Evolutionary conservation across 2,329 filamentous ascomycete species (phyloP).

Genomic region (Colletotrichum lupini): DNA sequence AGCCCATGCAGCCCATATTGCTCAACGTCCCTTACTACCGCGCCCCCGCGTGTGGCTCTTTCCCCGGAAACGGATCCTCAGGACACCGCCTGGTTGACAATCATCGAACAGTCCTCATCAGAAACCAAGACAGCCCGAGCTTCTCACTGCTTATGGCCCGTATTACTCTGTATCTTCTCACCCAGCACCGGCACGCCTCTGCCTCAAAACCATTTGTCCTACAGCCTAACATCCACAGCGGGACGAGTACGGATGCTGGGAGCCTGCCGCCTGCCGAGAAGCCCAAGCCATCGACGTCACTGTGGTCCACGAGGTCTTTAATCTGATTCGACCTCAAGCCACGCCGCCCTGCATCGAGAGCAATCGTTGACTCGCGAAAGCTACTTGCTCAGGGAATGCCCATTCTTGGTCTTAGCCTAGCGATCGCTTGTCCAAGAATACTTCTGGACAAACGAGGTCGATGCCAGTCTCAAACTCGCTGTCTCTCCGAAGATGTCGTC

Average conservation of each 20-base stretch:
- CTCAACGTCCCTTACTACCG: not conserved
- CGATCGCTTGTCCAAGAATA: not conserved
- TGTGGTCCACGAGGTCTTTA: constrained; percentile 6
- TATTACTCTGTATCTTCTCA: not conserved
- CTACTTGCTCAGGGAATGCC: constrained; percentile 12
- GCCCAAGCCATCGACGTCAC: constrained; percentile 33
- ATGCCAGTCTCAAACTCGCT: constrained; percentile 17
- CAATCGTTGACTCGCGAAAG: constrained; percentile 17
- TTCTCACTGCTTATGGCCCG: not conserved
- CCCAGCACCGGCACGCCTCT: not conserved
- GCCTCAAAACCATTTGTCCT: not conserved
- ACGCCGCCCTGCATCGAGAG: constrained; percentile 14
- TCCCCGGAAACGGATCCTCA: constrained; percentile 21
- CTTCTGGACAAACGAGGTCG: constrained; percentile 16
- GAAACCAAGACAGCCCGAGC: constrained; percentile 16
- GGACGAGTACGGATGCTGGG: not conserved
- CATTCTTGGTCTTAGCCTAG: not conserved
- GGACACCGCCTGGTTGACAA: not conserved
- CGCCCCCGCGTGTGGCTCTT: constrained; percentile 7
- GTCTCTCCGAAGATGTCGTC: constrained; percentile 7
- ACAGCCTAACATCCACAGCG: not conserved
- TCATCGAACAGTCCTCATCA: not conserved
- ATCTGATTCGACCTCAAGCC: constrained; percentile 19
- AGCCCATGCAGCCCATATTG: not conserved
- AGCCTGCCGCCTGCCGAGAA: constrained; percentile 12